Base-by-base conservation (phyloP, 805 yeast species). In the Vanderwaltozyma tropicalis region DNA sequence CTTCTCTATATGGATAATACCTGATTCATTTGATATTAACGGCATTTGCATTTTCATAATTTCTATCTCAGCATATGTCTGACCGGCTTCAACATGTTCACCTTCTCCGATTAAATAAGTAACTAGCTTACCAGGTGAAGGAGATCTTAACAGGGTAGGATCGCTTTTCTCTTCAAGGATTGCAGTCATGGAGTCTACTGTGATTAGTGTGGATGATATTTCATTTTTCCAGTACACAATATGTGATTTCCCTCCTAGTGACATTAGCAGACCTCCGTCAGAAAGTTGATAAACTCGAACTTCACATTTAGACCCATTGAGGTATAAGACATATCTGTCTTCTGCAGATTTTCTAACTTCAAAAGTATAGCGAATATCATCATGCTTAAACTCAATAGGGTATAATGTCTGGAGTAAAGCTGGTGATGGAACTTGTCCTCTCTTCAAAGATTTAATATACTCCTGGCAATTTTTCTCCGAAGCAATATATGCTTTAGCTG, bases 11-110 rank as follows among this genome's bases (percentile, higher is more conserved):
- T 89, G 96, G 38, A 89, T 84, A 41, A 74, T 70, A 71, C 99
- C 99, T 53, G 83, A 80, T 61, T 89, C 98, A 61, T 79, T 85
- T n/a, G 96, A 88, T 53, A 88, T 67, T 53, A 92, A 72, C 34
- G 98, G 97, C 96, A 92, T 92, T 64, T 88, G 87, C 98, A 92
- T 92, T 66, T 92, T 92, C 99, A 92, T 92, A 49, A 92, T 97
- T 67, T 92, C 99, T 40, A 92, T 95, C 67, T 92, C 98, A 31
- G 98, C 98, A 57, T 76, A 94, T 31, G 96, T 78, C 66, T 89
- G 94, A 44, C 97, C 97, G 44, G 92, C 78, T 36, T 64, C 65
- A 51, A 92, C 74, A 56, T 89, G 97, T 47, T 88, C 97, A 48
- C 98, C 98, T 51, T 80, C 81, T 57, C 92, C 97, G 45, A 92